These are phyloP conservation scores for Rhizopogon vesiculosus DNA, from an alignment of 768 basidiomycete genomes.

Conservation along the genomic window DNA sequence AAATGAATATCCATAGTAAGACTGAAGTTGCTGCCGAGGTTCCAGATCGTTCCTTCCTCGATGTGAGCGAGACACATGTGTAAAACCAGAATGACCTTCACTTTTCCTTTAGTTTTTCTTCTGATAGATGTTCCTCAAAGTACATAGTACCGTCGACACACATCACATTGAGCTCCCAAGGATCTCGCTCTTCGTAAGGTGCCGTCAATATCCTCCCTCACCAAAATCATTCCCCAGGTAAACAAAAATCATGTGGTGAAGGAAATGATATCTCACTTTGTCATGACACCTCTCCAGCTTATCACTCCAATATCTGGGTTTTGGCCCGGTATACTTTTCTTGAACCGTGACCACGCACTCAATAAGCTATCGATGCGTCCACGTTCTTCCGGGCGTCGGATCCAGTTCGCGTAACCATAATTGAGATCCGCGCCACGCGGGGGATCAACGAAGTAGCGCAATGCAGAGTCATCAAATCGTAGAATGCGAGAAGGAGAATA, in stretches of 20 bases:
- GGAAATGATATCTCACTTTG: conserved; percentile 51
- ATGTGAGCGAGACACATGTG: not conserved
- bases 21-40: conserved; percentile 57
- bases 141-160: conserved; percentile 62
- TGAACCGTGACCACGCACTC: conserved; percentile 46
- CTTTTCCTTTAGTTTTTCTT: conserved; percentile 61
- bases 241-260: conserved; percentile 5
- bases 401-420: conserved; percentile 73
- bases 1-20: conserved; percentile 86
- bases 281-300: conserved; percentile 81
- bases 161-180: conserved; percentile 86
- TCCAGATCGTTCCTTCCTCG: conserved; percentile 55
- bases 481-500: conserved; percentile 54
- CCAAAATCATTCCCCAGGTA: conserved; percentile 16
- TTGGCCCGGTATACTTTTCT: conserved; percentile 22
- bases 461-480: conserved; percentile 61
- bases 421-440: conserved; percentile 61
- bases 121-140: conserved; percentile 66
- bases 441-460: conserved; percentile 69
- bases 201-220: conserved; percentile 71
- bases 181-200: conserved; percentile 78
- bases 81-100: conserved; percentile 27
- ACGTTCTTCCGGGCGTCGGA: conserved; percentile 56
- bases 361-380: conserved; percentile 69
- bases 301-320: conserved; percentile 50